phyloP scores from a whole-genome alignment of 208 protist genomes.

The Kentomonas sorsogonicus region DNA sequence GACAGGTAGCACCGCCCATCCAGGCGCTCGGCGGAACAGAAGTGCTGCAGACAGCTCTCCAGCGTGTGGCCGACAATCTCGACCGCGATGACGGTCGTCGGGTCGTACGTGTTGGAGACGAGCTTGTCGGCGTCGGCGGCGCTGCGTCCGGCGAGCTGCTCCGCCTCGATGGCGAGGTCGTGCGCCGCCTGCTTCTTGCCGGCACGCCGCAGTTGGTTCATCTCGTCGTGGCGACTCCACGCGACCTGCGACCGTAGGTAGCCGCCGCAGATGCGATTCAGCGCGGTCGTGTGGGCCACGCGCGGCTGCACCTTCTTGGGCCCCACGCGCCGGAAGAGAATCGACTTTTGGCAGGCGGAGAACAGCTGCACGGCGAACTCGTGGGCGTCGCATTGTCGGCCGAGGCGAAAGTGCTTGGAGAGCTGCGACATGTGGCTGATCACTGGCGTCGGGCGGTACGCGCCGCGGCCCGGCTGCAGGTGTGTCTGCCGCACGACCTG shows the following conservation, averaged over 20 bases:
- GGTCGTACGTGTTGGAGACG: conserved; percentile 85
- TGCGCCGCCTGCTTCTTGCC: conserved; percentile 71
- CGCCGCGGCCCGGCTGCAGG: conserved; percentile 17
- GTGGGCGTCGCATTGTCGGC: conserved; percentile 88
- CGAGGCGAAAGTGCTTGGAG: conserved; percentile 69
- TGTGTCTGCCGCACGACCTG: conserved; percentile 74
- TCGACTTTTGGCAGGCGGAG: conserved; percentile 63
- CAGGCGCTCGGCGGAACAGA: conserved; percentile 66
- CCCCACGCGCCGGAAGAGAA: conserved; percentile 72
- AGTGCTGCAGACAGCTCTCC: conserved; percentile 69
- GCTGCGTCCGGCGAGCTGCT: neutral
- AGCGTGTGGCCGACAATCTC: conserved; percentile 66
- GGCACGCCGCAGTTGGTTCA: conserved; percentile 51
- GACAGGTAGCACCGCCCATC: conserved; percentile 70
- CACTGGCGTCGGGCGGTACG: conserved; percentile 52
- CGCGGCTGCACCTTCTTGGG: conserved; percentile 54
- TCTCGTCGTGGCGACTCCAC: conserved; percentile 75
- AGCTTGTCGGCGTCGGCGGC: conserved; percentile 18
- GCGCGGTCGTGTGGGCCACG: conserved; percentile 67
- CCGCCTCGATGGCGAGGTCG: conserved; percentile 56
- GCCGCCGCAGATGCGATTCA: conserved; percentile 75
- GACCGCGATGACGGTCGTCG: conserved; percentile 71
- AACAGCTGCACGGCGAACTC: conserved; percentile 87
- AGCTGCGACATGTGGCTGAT: conserved; percentile 56
- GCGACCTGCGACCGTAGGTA: conserved; percentile 82